Evolutionary conservation across 306 rosid genomes (phyloP), one percentile per base, ranked within the genome.

Genomic region (Vigna reflexopilosa): DNA sequence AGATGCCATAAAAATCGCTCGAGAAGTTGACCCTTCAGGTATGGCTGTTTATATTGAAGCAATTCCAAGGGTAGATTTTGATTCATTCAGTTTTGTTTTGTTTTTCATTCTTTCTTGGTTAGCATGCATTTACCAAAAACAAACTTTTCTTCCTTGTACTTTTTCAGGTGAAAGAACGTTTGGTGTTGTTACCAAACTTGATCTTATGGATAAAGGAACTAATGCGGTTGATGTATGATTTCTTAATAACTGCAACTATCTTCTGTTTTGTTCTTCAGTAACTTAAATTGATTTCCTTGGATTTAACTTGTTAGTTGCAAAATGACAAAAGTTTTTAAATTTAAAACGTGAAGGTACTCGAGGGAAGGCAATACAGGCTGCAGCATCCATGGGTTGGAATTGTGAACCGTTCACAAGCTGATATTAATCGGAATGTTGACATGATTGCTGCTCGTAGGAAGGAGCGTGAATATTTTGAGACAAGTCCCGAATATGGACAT

Each of bases 321-420:
- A 71, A 67, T 47, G 85, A 78, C 54, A 49, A 30, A 54, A 66
- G 28, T 32, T 16, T 80, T 81, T 82, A 34, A 34, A 14, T 70
- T 63, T 84, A 82, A 80, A 80, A 80, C 84, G 83, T 88, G 16
- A 83, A 94, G 98, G 97, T 94, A 77, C 87, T 94, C 22, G 98
- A 94, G 86, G 98, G 98, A 80, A 87, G 97, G 84, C 78, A 91
- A 75, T 94, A 94, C 86, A 86, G 97, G 72, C 90, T 94, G 88
- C 97, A 92, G 78, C 97, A 94, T 83, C 98, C 98, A 68, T 94
- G 98, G 98, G 97, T 94, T 79, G 98, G 98, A 83, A 87, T 94
- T 80, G 98, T 94, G 76, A 94, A 94, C 81, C 98, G 98, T 87
- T 94, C 98, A 45, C 98, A 94, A 85, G 97, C 98, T 81, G 98